Conservation (phyloP, 106 monocot species). For the Allium fistulosum region DNA sequence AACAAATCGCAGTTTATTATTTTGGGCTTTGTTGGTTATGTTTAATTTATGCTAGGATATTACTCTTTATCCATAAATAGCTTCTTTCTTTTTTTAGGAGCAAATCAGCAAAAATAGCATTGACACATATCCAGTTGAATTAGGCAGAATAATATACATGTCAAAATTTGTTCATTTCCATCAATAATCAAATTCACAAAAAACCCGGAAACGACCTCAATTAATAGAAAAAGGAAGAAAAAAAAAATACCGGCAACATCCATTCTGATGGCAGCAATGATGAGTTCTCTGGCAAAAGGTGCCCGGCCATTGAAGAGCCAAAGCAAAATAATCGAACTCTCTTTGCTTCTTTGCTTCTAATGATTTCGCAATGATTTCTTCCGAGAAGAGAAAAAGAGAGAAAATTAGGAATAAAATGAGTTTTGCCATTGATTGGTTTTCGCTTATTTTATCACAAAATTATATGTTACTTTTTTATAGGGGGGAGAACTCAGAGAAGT, state of each 20-base stretch:
- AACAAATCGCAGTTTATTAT: no score
- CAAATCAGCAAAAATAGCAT: no score
- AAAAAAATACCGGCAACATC: slow-evolving; percentile 32
- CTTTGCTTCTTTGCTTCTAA: slow-evolving; percentile 16
- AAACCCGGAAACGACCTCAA: not conserved
- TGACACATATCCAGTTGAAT: not conserved
- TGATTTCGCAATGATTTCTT: not conserved
- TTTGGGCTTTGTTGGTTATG: no score
- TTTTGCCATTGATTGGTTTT: slow-evolving; percentile 1
- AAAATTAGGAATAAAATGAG: not conserved
- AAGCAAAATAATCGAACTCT: slow-evolving; percentile 63
- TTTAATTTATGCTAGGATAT: no score
- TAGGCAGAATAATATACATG: not conserved
- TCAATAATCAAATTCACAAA: not conserved
- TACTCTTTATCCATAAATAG: no score
- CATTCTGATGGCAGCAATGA: slow-evolving; percentile 56
- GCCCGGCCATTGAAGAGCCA: slow-evolving; percentile 69
- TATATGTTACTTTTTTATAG: no score
- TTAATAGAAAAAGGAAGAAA: not conserved
- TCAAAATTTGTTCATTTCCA: not conserved
- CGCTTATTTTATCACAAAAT: no score
- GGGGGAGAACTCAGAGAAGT: no score
- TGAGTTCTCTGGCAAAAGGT: slow-evolving; percentile 34
- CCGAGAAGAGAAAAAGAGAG: not conserved
- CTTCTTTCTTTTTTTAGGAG: no score